Base-by-base conservation (phyloP, 2,329 filamentous ascomycete species). In the Leptographium flavum region DNA sequence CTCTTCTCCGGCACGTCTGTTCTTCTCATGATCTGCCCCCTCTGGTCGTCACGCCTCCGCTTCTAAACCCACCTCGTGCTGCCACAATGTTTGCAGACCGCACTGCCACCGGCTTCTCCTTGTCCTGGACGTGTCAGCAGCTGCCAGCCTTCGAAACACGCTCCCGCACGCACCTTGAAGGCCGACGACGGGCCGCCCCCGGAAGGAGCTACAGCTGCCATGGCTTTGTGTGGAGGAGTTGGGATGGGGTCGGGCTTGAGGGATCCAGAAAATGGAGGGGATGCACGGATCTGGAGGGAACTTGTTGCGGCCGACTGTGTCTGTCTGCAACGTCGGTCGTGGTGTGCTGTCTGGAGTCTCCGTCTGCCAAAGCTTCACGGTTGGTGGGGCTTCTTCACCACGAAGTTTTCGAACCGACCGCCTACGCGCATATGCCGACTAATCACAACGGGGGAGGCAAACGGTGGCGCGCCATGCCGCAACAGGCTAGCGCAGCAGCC, bases 51-150 rank as follows among this genome's bases (percentile, higher is more conserved):
- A n/a, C n/a, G n/a, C n/a, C n/a, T n/a, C n/a, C n/a, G n/a, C n/a
- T n/a, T n/a, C n/a, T 15, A 9, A 8, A 52, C 68, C 56, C 74
- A 90, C 87, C 87, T 86, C 90, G 79, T 57, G 92, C 92, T 56
- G 92, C 92, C 60, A 94, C 83, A 66, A 98, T 96, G 69, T 98
- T 98, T 60, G 86, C 85, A 53, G 85, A 88, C 56, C 92, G 83
- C 54, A 98, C 92, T 54, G 92, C 92, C 73, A 92, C 82, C 55
- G 92, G 92, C 86, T 98, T 98, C 72, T 95, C 92, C 79, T 95
- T 98, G 61, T 81, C 76, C 78, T 81, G 55, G 42, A 55, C 53
- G 13, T 19, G 47, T 49, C 23, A 52, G 47, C 28, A 44, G 7
- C 17, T 31, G 17, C 30, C 9, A 30, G n/a, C n/a, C n/a, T n/a